A percentile compares a stretch with the other conserved stretches of the same genome.
These are phyloP conservation scores for Trichomonas tenax DNA, from an alignment of 208 protist genomes.

Conservation along the genomic window DNA sequence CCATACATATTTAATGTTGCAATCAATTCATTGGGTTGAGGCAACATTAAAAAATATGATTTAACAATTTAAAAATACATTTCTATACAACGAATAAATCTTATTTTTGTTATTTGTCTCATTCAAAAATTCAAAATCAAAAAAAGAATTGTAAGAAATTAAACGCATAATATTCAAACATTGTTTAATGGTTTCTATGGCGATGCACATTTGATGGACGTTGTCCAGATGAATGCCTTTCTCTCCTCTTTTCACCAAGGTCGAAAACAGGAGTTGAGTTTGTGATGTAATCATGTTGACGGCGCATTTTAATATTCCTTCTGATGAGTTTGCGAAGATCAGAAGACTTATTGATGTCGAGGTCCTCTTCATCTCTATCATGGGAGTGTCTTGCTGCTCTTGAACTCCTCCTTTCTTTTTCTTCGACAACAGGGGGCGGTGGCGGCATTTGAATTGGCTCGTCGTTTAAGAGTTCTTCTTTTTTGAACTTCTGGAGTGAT, in stretches of 20 bases:
- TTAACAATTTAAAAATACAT: too few species aligned
- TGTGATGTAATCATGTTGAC: background rate
- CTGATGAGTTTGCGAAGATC: background rate
- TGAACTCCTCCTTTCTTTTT: background rate
- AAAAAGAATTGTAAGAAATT: too few species aligned
- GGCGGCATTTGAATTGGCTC: background rate
- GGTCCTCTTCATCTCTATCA: background rate
- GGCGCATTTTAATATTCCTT: background rate
- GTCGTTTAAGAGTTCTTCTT: background rate
- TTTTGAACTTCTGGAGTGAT: background rate
- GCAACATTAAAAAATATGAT: background rate
- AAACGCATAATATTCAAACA: too few species aligned
- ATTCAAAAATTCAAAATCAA: too few species aligned
- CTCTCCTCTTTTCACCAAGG: too few species aligned
- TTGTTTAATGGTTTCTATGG: too few species aligned
- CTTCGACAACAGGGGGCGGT: background rate
- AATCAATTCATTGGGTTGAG: background rate
- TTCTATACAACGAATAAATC: too few species aligned
- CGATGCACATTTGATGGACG: too few species aligned
- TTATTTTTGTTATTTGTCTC: too few species aligned
- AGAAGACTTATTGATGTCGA: background rate
- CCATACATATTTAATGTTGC: background rate
- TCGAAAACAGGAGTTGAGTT: background rate
- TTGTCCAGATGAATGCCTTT: too few species aligned
- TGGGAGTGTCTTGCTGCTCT: background rate